Evolutionary conservation across 2,329 filamentous ascomycete species (phyloP), one percentile per base, ranked within the genome.

Genomic region (Arachnopeziza araneosa): DNA sequence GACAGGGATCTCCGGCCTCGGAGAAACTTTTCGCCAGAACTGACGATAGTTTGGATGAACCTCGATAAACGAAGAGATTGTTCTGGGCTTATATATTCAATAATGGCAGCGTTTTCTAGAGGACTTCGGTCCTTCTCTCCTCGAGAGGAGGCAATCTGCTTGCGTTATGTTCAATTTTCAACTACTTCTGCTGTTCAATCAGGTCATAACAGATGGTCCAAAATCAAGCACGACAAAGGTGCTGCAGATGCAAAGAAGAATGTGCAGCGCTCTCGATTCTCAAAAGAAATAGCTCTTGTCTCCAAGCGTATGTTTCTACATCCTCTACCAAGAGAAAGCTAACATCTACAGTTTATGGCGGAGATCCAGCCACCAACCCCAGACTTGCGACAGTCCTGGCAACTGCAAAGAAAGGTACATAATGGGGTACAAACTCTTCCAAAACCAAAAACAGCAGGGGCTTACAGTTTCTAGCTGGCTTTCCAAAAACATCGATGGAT

Each of bases 181-280:
- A 75, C 73, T 49, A 74, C 77, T 19, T 65, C 78, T 9, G 60
- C 68, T 8, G 70, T 75, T 17, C 75, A 76, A 62, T 87, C 88
- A 24, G 92, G 92, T 17, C 92, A 96, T 76, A 96, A 88, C 75
- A 89, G 92, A 73, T 99, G 95, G 95, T 92, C 91, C 60, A 96
- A 95, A 71, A 98, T 97, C 76, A 90, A 88, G 72, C 95, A 98
- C 75, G 91, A 95, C 74, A 99, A 99, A 75, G 92, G 88, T 56
- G 90, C 88, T 63, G 89, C 87, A 60, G 95, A 99, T 74, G 82
- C 82, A 61, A 87, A 87, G 68, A 96, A 93, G 75, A 91, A 86
- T 75, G 82, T 82, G 51, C 81, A 87, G 67, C 87, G 92, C 30
- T 83, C 81, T 53, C 74, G 80, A 52, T 83, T 96, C 68, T 81